Conservation (phyloP, 495 filamentous ascomycete species). For the Mytilinidion resinicola region DNA sequence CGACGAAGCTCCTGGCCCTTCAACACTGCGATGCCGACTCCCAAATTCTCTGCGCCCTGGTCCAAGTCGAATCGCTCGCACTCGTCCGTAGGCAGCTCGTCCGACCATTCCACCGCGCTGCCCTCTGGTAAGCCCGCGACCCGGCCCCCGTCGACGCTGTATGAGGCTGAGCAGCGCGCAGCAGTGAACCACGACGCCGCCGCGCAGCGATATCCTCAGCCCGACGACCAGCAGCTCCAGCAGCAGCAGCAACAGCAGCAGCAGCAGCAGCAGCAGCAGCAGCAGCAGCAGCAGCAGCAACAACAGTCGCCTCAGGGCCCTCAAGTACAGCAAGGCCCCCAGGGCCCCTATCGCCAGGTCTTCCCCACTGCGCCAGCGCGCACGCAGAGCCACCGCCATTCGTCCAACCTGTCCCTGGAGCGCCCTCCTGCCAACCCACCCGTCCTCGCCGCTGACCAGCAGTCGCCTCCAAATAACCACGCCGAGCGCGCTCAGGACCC, state of each 20-base stretch:
- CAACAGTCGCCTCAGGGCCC: conserved; percentile 5
- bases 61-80: conserved; percentile 28
- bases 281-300: conserved; percentile 3
- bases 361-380: conserved; percentile 17
- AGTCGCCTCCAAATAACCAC: conserved; percentile 4
- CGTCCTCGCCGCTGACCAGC: not conserved
- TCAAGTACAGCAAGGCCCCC: conserved; percentile 10
- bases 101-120: conserved; percentile 21
- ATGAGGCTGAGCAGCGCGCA: conserved; percentile 26
- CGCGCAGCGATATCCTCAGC: conserved; percentile 17
- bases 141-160: conserved; percentile 8
- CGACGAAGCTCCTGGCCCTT: conserved; percentile 21
- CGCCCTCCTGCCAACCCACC: conserved; percentile 1
- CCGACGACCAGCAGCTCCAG: conserved; percentile 20
- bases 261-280: conserved; percentile 12
- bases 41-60: conserved; percentile 18
- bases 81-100: conserved; percentile 23
- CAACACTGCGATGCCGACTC: conserved; percentile 25
- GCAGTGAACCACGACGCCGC: conserved; percentile 27
- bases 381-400: conserved; percentile 27
- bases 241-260: conserved; percentile 4
- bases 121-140: conserved; percentile 22
- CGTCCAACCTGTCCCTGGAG: conserved; percentile 25
- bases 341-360: conserved; percentile 15
- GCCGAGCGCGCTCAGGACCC: conserved; percentile 10